Evolutionary conservation across 495 filamentous ascomycete genomes (phyloP).

Genomic region (Tuber magnatum): DNA sequence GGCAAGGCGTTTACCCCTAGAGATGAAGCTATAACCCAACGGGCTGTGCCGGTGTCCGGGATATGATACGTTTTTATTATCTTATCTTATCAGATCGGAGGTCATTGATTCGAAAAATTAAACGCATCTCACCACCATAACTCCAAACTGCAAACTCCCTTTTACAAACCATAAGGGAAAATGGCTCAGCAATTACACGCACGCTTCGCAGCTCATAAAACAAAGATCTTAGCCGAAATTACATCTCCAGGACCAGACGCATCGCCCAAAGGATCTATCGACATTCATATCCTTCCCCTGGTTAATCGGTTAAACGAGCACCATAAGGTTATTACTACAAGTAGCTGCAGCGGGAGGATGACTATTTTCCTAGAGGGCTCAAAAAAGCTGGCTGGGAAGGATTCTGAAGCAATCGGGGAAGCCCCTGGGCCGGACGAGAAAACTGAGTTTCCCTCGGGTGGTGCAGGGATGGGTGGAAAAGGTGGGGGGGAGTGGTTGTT

Average conservation of each 20-base stretch:
- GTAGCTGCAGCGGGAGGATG: slow-evolving; percentile 78
- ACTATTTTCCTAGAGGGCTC: slow-evolving; percentile 78
- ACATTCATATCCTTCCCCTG: slow-evolving; percentile 64
- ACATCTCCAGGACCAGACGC: slow-evolving; percentile 27
- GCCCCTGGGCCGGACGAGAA: background rate
- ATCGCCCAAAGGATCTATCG: slow-evolving; percentile 80
- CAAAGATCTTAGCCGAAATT: slow-evolving; percentile 25
- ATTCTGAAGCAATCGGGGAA: background rate
- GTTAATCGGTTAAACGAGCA: slow-evolving; percentile 65
- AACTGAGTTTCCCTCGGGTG: slow-evolving; percentile 1
- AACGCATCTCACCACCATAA: background rate
- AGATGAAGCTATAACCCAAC: slow-evolving; percentile 20
- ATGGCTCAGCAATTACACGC: slow-evolving; percentile 12
- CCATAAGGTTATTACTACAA: slow-evolving; percentile 74
- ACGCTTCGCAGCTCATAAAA: slow-evolving; percentile 29
- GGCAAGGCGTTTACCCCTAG: slow-evolving; percentile 22
- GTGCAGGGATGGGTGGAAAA: slow-evolving; percentile 63
- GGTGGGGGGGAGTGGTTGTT: slow-evolving; percentile 79
- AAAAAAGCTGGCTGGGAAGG: slow-evolving; percentile 43
- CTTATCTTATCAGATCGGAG: slow-evolving; percentile 22
- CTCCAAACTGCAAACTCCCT: background rate
- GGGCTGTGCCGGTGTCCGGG: background rate
- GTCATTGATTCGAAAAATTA: background rate
- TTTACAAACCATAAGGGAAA: background rate
- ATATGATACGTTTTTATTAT: background rate